phyloP scores from a whole-genome alignment of 495 filamentous ascomycete species.

The Penicillium manginii region DNA sequence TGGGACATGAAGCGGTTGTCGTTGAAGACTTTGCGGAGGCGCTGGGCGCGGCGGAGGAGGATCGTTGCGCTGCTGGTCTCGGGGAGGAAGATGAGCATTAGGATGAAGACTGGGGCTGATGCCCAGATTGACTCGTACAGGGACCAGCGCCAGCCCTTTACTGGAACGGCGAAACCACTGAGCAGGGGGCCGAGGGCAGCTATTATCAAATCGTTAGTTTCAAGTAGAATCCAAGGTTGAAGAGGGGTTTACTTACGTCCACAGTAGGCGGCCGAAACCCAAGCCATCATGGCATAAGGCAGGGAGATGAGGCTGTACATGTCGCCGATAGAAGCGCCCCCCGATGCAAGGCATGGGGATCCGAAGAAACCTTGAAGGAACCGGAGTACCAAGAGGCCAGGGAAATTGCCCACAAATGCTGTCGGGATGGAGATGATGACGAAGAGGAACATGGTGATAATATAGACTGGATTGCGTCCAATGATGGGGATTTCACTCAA shows the following conservation, averaged over 20 bases:
- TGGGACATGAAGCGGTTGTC: conserved; percentile 47
- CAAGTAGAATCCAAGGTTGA: conserved; percentile 26
- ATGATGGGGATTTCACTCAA: conserved; percentile 54
- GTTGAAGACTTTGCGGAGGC: conserved; percentile 52
- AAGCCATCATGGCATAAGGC: conserved; percentile 57
- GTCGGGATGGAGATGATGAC: conserved; percentile 53
- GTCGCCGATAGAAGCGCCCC: conserved; percentile 59
- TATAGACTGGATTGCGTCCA: conserved; percentile 55
- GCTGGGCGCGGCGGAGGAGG: conserved; percentile 58
- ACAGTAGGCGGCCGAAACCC: conserved; percentile 56
- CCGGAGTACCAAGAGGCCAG: conserved; percentile 52
- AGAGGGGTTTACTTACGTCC: conserved; percentile 39
- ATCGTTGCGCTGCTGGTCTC: conserved; percentile 62
- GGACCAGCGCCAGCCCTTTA: conserved; percentile 55
- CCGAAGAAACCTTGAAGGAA: conserved; percentile 62
- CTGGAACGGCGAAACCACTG: conserved; percentile 64
- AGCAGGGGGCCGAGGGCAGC: conserved; percentile 65
- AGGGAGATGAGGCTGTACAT: conserved; percentile 57
- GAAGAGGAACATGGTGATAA: conserved; percentile 54
- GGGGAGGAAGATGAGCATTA: conserved; percentile 59
- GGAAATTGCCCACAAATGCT: conserved; percentile 50
- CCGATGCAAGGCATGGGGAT: conserved; percentile 54
- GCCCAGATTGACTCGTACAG: conserved; percentile 57
- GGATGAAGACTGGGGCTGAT: conserved; percentile 48
- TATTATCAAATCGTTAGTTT: conserved; percentile 34